A percentile compares a stretch with the other conserved stretches of the same genome.
Evolutionary conservation across 2,329 filamentous ascomycete species (phyloP).

Genomic region (Penicillium rolfsii): DNA sequence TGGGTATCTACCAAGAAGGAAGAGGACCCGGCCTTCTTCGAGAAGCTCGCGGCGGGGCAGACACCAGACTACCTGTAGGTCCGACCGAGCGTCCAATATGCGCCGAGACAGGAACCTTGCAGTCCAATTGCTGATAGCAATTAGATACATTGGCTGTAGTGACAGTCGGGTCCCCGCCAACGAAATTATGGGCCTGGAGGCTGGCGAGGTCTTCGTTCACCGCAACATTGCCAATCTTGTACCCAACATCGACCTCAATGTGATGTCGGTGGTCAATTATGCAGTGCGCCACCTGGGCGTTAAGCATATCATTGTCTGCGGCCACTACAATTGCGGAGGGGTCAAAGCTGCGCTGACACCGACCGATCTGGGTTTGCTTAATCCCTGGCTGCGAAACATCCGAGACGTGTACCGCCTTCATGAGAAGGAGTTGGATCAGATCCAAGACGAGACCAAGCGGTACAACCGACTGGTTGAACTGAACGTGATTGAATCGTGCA

Average conservation of each 20-base stretch:
- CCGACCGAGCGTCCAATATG: not conserved
- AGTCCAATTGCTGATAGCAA: not conserved
- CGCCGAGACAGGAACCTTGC: not conserved
- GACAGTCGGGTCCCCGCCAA: constrained; percentile 40
- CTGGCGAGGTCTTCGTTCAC: constrained; percentile 40
- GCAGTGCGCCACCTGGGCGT: constrained; percentile 51
- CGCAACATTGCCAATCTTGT: constrained; percentile 42
- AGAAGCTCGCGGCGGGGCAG: constrained; percentile 66
- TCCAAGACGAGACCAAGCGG: constrained; percentile 24
- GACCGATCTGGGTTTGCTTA: constrained; percentile 70
- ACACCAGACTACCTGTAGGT: constrained; percentile 65
- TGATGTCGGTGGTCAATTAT: constrained; percentile 40
- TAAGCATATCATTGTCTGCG: constrained; percentile 71
- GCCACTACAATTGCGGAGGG: constrained; percentile 70
- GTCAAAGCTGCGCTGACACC: constrained; percentile 65
- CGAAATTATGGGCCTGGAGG: constrained; percentile 38
- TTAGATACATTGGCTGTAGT: constrained; percentile 42
- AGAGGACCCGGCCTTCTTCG: constrained; percentile 68
- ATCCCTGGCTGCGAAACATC: constrained; percentile 71
- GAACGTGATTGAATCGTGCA: constrained; percentile 37
- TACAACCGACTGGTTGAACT: constrained; percentile 36
- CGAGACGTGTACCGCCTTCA: constrained; percentile 73
- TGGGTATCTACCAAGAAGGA: constrained; percentile 65
- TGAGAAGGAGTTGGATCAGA: constrained; percentile 65
- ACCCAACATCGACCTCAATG: constrained; percentile 35